These are phyloP conservation scores for Thelephora aurantiotincta DNA, from an alignment of 768 basidiomycete species.

Conservation along the genomic window DNA sequence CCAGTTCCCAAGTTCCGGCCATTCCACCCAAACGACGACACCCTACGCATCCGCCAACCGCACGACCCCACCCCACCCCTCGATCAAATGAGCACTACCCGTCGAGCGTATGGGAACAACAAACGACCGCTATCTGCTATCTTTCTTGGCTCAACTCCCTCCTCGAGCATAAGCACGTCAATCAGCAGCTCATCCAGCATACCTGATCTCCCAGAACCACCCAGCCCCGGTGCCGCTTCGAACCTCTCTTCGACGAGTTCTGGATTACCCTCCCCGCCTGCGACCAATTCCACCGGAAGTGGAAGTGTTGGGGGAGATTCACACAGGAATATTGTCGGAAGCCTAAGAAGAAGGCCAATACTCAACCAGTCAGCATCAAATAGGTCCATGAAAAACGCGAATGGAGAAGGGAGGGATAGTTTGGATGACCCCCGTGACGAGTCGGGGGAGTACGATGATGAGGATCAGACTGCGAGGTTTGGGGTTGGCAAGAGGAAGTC, in stretches of 20 bases:
- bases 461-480: slow-evolving; percentile 47
- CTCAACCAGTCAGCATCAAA: slow-evolving; percentile 16
- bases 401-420: slow-evolving; percentile 13
- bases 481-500: slow-evolving; percentile 18
- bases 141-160: slow-evolving; percentile 33
- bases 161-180: slow-evolving; percentile 1
- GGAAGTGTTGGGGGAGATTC: slow-evolving; percentile 53
- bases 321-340: slow-evolving; percentile 21
- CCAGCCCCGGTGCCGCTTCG: slow-evolving; percentile 34
- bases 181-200: slow-evolving; percentile 28
- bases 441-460: slow-evolving; percentile 36
- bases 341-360: slow-evolving; percentile 20
- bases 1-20: too few relatives aligned
- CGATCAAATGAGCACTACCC: too few relatives aligned
- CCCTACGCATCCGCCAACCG: slow-evolving; percentile 8
- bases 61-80: slow-evolving; percentile 6
- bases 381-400: slow-evolving; percentile 25
- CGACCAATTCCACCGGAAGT: slow-evolving; percentile 75
- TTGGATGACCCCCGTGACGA: slow-evolving; percentile 34
- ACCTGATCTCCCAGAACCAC: slow-evolving; percentile 59
- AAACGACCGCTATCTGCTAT: slow-evolving; percentile 49
- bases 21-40: too few relatives aligned
- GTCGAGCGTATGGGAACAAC: slow-evolving; percentile 10
- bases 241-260: slow-evolving; percentile 31
- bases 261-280: slow-evolving; percentile 72